A percentile compares a stretch with the other conserved stretches of the same genome.
Conservation (phyloP, 2,329 filamentous ascomycete genomes). For the Basipetospora chlamydospora region DNA sequence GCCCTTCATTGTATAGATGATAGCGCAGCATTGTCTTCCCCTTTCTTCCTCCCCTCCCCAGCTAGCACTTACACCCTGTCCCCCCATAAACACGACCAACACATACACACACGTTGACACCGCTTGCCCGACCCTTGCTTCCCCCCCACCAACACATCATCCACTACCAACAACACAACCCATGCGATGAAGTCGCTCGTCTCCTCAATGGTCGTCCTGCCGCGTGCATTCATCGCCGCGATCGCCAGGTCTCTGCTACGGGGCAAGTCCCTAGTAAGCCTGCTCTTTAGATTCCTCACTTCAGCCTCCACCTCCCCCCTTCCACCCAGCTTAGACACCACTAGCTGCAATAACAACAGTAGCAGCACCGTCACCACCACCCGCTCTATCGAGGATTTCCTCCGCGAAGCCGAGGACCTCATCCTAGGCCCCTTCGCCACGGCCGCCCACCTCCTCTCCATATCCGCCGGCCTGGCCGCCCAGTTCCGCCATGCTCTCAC, state of each 20-base stretch:
- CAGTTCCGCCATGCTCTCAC: conserved; percentile 40
- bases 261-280: conserved; percentile 44
- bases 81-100: no score
- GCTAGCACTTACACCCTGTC: no score
- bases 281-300: conserved; percentile 40
- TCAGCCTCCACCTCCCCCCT: conserved; percentile 11
- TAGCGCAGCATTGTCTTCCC: no score
- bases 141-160: neutral
- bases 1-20: no score
- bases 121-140: neutral
- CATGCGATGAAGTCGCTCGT: conserved; percentile 35
- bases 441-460: conserved; percentile 24
- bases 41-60: no score
- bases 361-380: neutral
- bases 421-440: conserved; percentile 33
- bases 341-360: no score
- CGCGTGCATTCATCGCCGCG: conserved; percentile 31
- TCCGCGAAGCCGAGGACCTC: conserved; percentile 38
- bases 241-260: conserved; percentile 41
- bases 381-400: conserved; percentile 31
- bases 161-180: no score
- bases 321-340: conserved; percentile 9
- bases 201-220: conserved; percentile 43
- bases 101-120: neutral
- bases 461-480: conserved; percentile 34